These are phyloP conservation scores for Colletotrichum siamense DNA, from an alignment of 2,329 filamentous ascomycete species.

Conservation along the genomic window DNA sequence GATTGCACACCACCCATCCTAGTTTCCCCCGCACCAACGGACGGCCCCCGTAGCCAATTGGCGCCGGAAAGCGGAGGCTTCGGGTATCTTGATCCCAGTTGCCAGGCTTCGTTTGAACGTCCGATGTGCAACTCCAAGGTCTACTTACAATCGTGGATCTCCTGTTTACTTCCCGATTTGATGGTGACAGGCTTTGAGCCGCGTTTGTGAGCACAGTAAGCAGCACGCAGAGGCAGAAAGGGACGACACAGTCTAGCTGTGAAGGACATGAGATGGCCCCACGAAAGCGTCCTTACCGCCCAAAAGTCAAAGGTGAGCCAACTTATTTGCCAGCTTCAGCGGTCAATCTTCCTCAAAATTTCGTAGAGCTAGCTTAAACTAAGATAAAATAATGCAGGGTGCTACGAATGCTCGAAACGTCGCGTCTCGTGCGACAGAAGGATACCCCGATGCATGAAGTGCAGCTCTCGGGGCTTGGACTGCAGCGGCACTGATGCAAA, in stretches of 20 bases:
- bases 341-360: not conserved
- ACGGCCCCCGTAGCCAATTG: not conserved
- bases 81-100: not conserved
- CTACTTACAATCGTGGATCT: not conserved
- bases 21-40: not conserved
- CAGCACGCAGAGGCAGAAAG: not conserved
- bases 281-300: not conserved
- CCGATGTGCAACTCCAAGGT: not conserved
- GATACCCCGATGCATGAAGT: not conserved
- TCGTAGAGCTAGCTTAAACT: not conserved
- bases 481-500: not conserved
- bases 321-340: accelerated
- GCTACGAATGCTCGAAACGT: not conserved
- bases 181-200: not conserved
- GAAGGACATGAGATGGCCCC: not conserved
- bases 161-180: not conserved
- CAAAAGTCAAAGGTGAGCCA: not conserved
- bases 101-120: not conserved
- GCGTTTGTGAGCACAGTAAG: not conserved
- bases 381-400: not conserved
- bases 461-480: not conserved
- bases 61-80: not conserved
- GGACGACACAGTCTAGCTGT: not conserved
- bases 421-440: not conserved
- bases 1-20: not conserved